Evolutionary conservation across 345 rosid genomes (phyloP), one percentile per base, ranked within the genome.

Genomic region (Clausena lansium): DNA sequence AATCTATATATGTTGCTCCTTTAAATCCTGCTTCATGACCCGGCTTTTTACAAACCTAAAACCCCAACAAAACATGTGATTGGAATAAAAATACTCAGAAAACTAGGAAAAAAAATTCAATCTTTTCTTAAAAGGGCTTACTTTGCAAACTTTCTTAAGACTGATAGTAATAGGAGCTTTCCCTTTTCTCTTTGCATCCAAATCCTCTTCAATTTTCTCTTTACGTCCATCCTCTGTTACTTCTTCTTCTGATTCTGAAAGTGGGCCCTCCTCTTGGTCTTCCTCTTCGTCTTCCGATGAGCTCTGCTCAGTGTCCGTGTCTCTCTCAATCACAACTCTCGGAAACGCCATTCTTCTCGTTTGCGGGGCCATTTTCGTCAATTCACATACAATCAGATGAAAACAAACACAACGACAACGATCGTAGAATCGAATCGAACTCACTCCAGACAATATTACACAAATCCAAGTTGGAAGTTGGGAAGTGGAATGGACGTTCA

Each of bases 21-120:
- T 87, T 92, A 75, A 95, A 93, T 15, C 98, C 99, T 3, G 99
- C 98, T 85, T 96, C 97, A 81, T 96, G 99, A 27, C 98, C 99
- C 22, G 92, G 78, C 81, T 80, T 90, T 75, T 92, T 95, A 78
- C 99, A 95, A 2, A 93, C 99, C 99, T 95, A 86, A 24, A 85
- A 39, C 77, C 68, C 71, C 68, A 50, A 78, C 45, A 58, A 81
- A 77, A 61, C 15, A 47, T 71, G 75, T 76, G n/a, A 64, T 4
- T 28, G 59, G 62, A 50, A 63, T 45, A 19, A 32, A 15, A 24
- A 5, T 38, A 25, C 20, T 32, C 30, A 32, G 59, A 5, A 2
- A 72, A 24, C 2, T 45, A 45, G 50, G 1, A 1, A 0, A 0
- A 3, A 41, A 2, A 11, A 11, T 11, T 45, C 41, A 41, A 2